Evolutionary conservation across 768 basidiomycete genomes (phyloP).

Genomic region (Strobilomyces confusus): DNA sequence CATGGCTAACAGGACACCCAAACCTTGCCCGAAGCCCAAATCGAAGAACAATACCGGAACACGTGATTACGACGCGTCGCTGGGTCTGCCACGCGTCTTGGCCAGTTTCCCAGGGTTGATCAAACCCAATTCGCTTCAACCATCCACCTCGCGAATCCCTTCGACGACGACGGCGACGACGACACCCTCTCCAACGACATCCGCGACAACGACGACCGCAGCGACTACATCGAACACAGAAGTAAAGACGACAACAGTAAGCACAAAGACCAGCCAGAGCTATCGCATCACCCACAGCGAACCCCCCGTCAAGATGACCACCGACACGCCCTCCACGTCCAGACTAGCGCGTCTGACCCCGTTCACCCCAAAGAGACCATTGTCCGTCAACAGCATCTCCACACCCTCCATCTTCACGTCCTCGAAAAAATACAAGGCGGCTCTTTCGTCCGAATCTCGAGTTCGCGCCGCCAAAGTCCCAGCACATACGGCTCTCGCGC

Average conservation of each 20-base stretch:
- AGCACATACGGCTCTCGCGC: slow-evolving; percentile 30
- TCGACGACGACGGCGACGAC: slow-evolving; percentile 4
- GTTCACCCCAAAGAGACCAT: slow-evolving; percentile 55
- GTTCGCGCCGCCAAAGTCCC: slow-evolving; percentile 30
- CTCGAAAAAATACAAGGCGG: slow-evolving; percentile 66
- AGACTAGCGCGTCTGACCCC: slow-evolving; percentile 40
- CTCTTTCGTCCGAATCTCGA: slow-evolving; percentile 47
- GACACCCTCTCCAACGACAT: not conserved
- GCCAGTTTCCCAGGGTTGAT: slow-evolving; percentile 31
- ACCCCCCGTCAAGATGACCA: not conserved
- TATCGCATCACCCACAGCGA: slow-evolving; percentile 3
- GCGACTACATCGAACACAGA: not conserved
- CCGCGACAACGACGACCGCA: not conserved
- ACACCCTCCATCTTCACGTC: slow-evolving; percentile 39
- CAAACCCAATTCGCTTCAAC: slow-evolving; percentile 8
- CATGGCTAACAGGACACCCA: slow-evolving; percentile 11
- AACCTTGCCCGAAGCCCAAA: not conserved
- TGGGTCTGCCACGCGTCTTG: slow-evolving; percentile 17
- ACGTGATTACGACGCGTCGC: slow-evolving; percentile 30
- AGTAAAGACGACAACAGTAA: not conserved
- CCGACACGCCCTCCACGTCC: slow-evolving; percentile 28
- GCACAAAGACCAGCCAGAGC: not conserved
- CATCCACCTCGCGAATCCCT: not conserved
- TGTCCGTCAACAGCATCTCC: slow-evolving; percentile 36
- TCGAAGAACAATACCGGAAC: not conserved